A percentile compares a stretch with the other conserved stretches of the same genome.
Evolutionary conservation across 768 basidiomycete species (phyloP).

Genomic region (Agaricus sinodeliciosus): DNA sequence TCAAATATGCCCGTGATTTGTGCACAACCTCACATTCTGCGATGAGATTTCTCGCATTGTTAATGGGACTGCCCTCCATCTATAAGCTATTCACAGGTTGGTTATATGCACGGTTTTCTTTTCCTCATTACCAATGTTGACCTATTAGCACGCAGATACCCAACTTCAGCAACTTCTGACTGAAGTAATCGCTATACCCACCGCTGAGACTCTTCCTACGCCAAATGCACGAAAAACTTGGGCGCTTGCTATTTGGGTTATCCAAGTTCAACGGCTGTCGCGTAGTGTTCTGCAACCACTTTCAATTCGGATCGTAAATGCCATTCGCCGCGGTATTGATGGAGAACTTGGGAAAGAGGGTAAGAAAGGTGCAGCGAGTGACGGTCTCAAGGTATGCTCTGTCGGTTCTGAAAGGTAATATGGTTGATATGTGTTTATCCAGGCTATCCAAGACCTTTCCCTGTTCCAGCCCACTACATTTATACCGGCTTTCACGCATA

Average conservation of each 20-base stretch:
- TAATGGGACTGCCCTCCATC: slow-evolving; percentile 56
- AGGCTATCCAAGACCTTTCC: slow-evolving; percentile 72
- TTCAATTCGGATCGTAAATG: slow-evolving; percentile 61
- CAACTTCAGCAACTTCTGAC: slow-evolving; percentile 57
- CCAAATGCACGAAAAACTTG: slow-evolving; percentile 85
- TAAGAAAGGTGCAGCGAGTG: slow-evolving; percentile 75
- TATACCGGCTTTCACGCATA: slow-evolving; percentile 51
- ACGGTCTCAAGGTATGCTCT: slow-evolving; percentile 63
- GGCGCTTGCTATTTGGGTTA: slow-evolving; percentile 66
- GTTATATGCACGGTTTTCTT: slow-evolving; percentile 11
- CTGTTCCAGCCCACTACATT: slow-evolving; percentile 59
- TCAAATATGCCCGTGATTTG: slow-evolving; percentile 73
- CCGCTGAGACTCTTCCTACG: slow-evolving; percentile 63
- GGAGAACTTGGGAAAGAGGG: slow-evolving; percentile 86
- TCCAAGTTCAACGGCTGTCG: slow-evolving; percentile 69
- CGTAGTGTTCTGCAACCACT: slow-evolving; percentile 52
- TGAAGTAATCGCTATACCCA: slow-evolving; percentile 63
- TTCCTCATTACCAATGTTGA: slow-evolving; percentile 8
- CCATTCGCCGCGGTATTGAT: slow-evolving; percentile 69
- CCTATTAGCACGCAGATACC: slow-evolving; percentile 32
- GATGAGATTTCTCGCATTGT: slow-evolving; percentile 53
- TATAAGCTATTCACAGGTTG: slow-evolving; percentile 57
- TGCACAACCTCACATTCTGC: slow-evolving; percentile 69
- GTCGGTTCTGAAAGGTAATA: slow-evolving; percentile 4
- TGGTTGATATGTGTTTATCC: neutral